Evolutionary conservation across 805 yeast genomes (phyloP).

Genomic region (Soucietia sequanensis): DNA sequence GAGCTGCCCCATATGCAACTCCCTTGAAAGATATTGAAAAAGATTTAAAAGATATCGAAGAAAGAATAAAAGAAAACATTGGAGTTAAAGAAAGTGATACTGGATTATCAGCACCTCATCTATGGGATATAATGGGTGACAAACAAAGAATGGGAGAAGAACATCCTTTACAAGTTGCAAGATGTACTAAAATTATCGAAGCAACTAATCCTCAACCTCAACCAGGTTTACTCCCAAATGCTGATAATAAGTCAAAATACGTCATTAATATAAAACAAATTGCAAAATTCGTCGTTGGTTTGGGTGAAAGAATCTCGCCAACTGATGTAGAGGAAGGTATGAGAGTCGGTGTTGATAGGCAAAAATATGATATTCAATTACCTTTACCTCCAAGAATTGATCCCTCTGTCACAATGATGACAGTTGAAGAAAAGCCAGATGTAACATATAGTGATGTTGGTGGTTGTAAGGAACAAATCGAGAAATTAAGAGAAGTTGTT

Average conservation of each 20-base stretch:
- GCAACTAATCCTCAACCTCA: conserved; percentile 40
- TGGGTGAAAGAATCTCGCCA: conserved; percentile 96
- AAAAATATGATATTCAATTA: conserved; percentile 92
- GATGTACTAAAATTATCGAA: conserved; percentile 96
- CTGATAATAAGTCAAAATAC: conserved; percentile 85
- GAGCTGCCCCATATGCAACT: conserved; percentile 93
- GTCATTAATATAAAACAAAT: conserved; percentile 97
- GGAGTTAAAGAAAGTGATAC: conserved; percentile 96
- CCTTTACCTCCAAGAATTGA: conserved; percentile 98
- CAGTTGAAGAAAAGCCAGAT: conserved; percentile 99
- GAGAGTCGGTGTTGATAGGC: conserved; percentile 99
- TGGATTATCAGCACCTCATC: conserved; percentile 93
- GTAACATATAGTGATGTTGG: conserved; percentile 98
- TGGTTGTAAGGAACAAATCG: conserved; percentile 98
- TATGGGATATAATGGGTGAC: conserved; percentile 98
- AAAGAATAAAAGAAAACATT: conserved; percentile 87
- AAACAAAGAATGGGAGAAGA: conserved; percentile 89
- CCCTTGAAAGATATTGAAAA: conserved; percentile 79
- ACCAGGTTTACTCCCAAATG: conserved; percentile 44
- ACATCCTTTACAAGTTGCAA: conserved; percentile 95
- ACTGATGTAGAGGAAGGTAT: conserved; percentile 99
- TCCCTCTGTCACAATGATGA: conserved; percentile 99
- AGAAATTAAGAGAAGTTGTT: conserved; percentile 92
- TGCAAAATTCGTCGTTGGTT: conserved; percentile 94
- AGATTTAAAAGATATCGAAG: conserved; percentile 82